Conservation (phyloP, 345 rosid species). For the Litchi chinensis region DNA sequence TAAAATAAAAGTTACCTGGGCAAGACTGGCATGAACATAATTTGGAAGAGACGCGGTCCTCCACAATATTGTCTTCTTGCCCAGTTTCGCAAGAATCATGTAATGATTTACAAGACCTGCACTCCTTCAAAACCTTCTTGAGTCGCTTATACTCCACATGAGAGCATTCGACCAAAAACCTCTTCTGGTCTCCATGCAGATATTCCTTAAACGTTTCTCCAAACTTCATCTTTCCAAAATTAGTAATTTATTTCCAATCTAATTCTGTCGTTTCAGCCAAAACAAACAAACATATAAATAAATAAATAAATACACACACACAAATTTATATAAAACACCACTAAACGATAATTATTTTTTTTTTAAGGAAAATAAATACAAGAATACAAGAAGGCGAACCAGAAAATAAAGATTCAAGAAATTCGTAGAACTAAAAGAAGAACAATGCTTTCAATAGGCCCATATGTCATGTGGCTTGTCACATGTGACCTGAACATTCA, state of each 20-base stretch:
- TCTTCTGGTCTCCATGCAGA: slow-evolving; percentile 67
- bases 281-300: not conserved
- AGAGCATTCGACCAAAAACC: slow-evolving; percentile 58
- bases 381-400: not conserved
- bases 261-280: not conserved
- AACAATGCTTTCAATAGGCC: too few relatives aligned
- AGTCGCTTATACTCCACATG: slow-evolving; percentile 87
- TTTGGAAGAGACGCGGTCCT: slow-evolving; percentile 13
- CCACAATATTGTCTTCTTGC: slow-evolving; percentile 16
- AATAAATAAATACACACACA: not conserved
- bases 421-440: too few relatives aligned
- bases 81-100: slow-evolving; percentile 27
- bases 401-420: too few relatives aligned
- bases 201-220: slow-evolving; percentile 84
- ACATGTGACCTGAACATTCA: too few relatives aligned
- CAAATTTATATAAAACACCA: not conserved
- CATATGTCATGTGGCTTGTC: too few relatives aligned
- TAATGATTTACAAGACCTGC: slow-evolving; percentile 55
- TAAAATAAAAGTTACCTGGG: slow-evolving; percentile 43
- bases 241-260: not conserved
- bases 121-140: slow-evolving; percentile 76
- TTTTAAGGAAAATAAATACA: not conserved
- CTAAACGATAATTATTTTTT: not conserved
- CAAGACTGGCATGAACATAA: slow-evolving; percentile 52
- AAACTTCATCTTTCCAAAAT: slow-evolving; percentile 67